Evolutionary conservation across 2,329 filamentous ascomycete species (phyloP), one percentile per base, ranked within the genome.

Genomic region (Alternaria dauci): DNA sequence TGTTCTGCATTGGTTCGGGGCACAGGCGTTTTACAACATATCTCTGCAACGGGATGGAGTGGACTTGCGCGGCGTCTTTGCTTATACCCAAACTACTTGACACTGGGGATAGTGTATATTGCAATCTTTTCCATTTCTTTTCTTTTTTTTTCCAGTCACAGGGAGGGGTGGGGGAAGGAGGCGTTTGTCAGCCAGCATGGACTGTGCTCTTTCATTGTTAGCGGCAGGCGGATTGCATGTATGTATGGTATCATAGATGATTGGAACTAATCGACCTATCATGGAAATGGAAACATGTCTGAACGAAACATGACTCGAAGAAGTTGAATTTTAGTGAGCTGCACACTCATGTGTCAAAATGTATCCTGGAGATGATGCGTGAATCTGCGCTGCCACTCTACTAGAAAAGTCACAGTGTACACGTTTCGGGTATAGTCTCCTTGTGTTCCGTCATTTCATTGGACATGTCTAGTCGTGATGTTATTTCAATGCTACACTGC

Each of bases 61-160:
- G 46, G 20, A 41, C 25, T 38, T 30, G 50, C 23, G 14, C 25
- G 52, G 52, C 52, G 42, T 58, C n/a, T 50, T 67, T 67, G 65
- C 61, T 69, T 69, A 71, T 70, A 71, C 68, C 39, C 68, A 66
- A 59, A 58, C 23, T 30, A 30, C 34, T 25, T 59, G 65, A 57
- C 66, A 68, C 68, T 67, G 62, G 65, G 65, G 62, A 68, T 53
- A 70, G 66, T 70, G 68, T 68, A 70, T 55, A 66, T 58, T 62
- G 61, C 66, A 58, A 56, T 32, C 52, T 52, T 57, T 51, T 38
- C 14, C 23, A 32, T 46, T 58, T 55, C 36, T 18, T 30, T 34
- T 55, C 14, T 9, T 53, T 38, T 50, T 32, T 36, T 36, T 7
- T 43, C 23, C 7, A 38, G 7, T 50, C 23, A 20, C 8, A n/a